Percentiles rank a stretch among this genome's conserved stretches.
Evolutionary conservation across 2,329 filamentous ascomycete genomes (phyloP).

Genomic region (Aspergillus pseudoviridinutans): DNA sequence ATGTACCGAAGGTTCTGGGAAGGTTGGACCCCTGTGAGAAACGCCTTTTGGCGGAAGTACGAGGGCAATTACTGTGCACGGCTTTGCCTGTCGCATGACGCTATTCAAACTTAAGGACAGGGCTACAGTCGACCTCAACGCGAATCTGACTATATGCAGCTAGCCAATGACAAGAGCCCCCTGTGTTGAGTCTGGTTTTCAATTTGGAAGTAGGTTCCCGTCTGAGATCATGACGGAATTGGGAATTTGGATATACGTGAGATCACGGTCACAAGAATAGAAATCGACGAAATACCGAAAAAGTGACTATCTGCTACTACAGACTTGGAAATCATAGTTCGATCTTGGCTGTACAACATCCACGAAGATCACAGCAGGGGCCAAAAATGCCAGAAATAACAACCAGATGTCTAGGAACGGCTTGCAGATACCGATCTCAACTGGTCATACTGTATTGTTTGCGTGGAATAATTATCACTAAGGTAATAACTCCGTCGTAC

Average conservation of each 20-base stretch:
- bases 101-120: background rate
- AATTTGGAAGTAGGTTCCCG: background rate
- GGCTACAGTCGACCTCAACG: background rate
- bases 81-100: background rate
- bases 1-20: background rate
- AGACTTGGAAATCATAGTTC: slow-evolving; percentile 11
- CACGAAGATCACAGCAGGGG: background rate
- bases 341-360: slow-evolving; percentile 14
- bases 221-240: background rate
- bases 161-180: background rate
- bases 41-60: background rate
- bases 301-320: background rate
- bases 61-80: background rate
- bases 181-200: background rate
- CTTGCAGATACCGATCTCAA: background rate
- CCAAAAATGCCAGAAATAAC: slow-evolving; percentile 4
- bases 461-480: background rate
- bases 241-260: background rate
- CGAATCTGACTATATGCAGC: background rate
- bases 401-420: background rate
- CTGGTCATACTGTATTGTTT: background rate
- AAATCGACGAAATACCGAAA: background rate
- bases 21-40: background rate
- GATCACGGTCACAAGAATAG: background rate
- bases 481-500: no score